Evolutionary conservation across 768 basidiomycete genomes (phyloP).

Genomic region (Crassisporium funariophilum): DNA sequence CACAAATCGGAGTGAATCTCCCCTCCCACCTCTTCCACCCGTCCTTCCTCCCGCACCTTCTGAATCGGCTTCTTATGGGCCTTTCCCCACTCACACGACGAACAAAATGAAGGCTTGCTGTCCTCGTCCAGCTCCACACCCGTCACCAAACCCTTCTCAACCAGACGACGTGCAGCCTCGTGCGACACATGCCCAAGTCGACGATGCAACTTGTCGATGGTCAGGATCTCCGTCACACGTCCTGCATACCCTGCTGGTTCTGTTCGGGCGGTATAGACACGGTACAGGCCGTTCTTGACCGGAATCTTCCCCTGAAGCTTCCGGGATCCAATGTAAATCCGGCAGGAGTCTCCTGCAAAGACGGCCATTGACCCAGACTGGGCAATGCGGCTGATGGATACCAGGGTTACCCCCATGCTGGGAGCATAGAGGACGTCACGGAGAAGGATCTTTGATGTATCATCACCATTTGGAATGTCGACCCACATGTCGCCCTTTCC

Average conservation of each 20-base stretch:
- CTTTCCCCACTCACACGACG: neutral
- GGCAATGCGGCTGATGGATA: conserved; percentile 14
- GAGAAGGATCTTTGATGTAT: conserved; percentile 16
- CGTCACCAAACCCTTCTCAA: neutral
- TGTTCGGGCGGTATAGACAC: conserved; percentile 12
- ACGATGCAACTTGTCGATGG: conserved; percentile 27
- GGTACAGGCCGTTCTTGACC: conserved; percentile 20
- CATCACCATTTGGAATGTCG: conserved; percentile 20
- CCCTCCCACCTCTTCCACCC: conserved; percentile 2
- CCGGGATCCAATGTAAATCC: neutral
- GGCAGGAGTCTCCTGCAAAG: conserved; percentile 4
- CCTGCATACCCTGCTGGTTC: conserved; percentile 12
- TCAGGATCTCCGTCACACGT: conserved; percentile 13
- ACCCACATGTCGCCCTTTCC: conserved; percentile 25
- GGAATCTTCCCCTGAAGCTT: conserved; percentile 7
- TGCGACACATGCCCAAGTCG: conserved; percentile 21
- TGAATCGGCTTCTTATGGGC: conserved; percentile 24
- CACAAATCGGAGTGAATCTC: conserved; percentile 10
- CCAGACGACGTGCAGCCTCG: neutral
- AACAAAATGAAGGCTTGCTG: neutral
- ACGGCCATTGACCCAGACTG: conserved; percentile 5
- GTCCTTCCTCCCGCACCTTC: conserved; percentile 11
- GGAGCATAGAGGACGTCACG: conserved; percentile 20
- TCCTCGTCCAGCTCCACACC: neutral
- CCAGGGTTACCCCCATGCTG: conserved; percentile 19